A percentile compares a stretch with the other conserved stretches of the same genome.
Conservation (phyloP, 2,329 filamentous ascomycete species). For the Neoscytalidium dimidiatum region DNA sequence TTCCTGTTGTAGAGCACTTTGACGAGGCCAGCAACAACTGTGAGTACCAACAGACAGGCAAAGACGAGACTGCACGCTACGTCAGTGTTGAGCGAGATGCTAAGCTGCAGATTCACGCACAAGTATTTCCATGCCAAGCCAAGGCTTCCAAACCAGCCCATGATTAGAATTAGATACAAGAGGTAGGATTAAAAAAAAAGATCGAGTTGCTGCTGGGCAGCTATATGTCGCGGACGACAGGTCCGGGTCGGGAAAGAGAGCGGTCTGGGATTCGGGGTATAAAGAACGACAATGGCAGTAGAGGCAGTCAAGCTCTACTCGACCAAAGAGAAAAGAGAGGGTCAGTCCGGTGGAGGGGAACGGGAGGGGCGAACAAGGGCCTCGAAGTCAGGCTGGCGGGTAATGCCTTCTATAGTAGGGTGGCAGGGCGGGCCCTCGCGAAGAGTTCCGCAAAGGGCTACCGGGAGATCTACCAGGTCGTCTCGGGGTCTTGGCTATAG, state of each 20-base stretch:
- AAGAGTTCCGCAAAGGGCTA: constrained; percentile 7
- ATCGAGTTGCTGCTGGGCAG: not conserved
- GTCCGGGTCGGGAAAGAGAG: not conserved
- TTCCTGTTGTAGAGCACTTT: constrained; percentile 38
- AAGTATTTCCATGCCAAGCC: constrained; percentile 40
- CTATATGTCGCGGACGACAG: constrained; percentile 3
- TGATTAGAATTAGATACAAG: constrained; percentile 18
- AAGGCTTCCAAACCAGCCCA: constrained; percentile 31
- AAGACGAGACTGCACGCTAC: constrained; percentile 35
- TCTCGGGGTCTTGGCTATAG: constrained; percentile 15
- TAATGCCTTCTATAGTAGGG: constrained; percentile 17
- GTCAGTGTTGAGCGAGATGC: constrained; percentile 17
- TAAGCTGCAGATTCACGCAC: constrained; percentile 26
- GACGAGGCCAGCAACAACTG: constrained; percentile 34
- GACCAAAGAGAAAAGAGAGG: not conserved
- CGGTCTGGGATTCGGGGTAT: not conserved
- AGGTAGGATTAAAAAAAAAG: not conserved
- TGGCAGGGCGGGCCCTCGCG: constrained; percentile 8
- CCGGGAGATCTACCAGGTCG: constrained; percentile 5
- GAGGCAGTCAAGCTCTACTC: constrained; percentile 9
- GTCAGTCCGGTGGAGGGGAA: not conserved
- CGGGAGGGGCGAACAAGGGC: constrained; percentile 13
- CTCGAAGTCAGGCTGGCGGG: not conserved
- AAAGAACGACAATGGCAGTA: constrained; percentile 16
- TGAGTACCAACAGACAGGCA: constrained; percentile 31